These are phyloP conservation scores for Ehretia macrophylla DNA, from an alignment of 257 asterid genomes.

Conservation along the genomic window DNA sequence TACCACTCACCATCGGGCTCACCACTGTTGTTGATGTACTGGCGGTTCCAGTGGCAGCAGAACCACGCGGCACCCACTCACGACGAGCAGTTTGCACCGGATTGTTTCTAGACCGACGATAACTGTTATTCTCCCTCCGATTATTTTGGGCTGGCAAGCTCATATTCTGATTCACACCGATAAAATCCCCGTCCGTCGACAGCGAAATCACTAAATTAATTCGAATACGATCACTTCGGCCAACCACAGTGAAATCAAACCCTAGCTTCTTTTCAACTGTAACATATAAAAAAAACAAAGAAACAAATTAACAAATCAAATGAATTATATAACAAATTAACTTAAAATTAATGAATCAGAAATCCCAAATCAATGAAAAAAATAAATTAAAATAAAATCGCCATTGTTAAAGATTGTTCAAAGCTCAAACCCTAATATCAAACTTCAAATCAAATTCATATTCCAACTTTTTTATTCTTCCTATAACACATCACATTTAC, in stretches of 20 bases:
- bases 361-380: neutral
- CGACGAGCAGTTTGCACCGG: constrained; percentile 44
- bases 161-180: constrained; percentile 53
- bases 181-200: constrained; percentile 23
- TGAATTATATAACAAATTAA: neutral
- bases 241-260: too few relatives aligned
- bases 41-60: constrained; percentile 26
- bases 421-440: too few relatives aligned
- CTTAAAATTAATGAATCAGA: neutral
- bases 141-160: constrained; percentile 56
- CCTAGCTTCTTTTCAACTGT: neutral
- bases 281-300: neutral
- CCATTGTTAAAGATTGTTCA: too few relatives aligned
- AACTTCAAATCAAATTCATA: neutral
- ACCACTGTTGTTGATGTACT: constrained; percentile 11
- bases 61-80: constrained; percentile 79
- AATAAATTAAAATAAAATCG: too few relatives aligned
- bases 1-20: constrained; percentile 13
- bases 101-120: constrained; percentile 48
- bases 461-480: neutral
- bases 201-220: constrained; percentile 6
- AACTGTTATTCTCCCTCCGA: constrained; percentile 39
- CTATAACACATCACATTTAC: too few relatives aligned
- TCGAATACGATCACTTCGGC: constrained; percentile 13
- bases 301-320: neutral